Conservation (phyloP, 768 basidiomycete genomes). For the Vararia minispora region DNA sequence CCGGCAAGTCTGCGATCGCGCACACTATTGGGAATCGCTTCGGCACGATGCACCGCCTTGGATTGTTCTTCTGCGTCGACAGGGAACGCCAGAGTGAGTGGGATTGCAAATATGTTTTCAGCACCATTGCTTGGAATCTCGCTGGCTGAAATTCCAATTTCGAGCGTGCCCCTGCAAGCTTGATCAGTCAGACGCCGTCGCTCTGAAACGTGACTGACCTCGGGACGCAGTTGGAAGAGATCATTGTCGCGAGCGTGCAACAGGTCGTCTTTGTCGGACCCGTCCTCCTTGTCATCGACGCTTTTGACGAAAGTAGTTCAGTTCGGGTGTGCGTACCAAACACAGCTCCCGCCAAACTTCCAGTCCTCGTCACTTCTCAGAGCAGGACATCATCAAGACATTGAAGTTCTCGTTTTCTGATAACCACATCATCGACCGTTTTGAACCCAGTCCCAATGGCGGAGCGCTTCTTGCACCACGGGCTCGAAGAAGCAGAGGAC, state of each 20-base stretch:
- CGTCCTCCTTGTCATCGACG: slow-evolving; percentile 12
- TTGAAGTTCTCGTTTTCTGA: slow-evolving; percentile 5
- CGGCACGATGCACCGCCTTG: slow-evolving; percentile 7
- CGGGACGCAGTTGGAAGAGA: slow-evolving; percentile 10
- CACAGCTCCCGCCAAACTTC: too few species aligned
- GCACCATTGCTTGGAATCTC: slow-evolving; percentile 10
- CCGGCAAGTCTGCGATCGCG: slow-evolving; percentile 12
- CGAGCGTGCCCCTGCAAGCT: slow-evolving; percentile 7
- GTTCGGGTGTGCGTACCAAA: too few species aligned
- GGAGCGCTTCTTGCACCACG: too few species aligned
- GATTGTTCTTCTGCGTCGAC: slow-evolving; percentile 15
- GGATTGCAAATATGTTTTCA: slow-evolving; percentile 3
- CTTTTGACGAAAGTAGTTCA: slow-evolving; percentile 12
- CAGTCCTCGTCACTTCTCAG: slow-evolving; percentile 5
- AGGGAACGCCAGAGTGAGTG: slow-evolving; percentile 10
- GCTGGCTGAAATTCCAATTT: too few species aligned
- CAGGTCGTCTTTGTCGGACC: slow-evolving; percentile 1
- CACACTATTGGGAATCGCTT: slow-evolving; percentile 12
- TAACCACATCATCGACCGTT: slow-evolving; percentile 12
- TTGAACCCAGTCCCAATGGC: slow-evolving; percentile 5
- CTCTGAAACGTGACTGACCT: slow-evolving; percentile 4
- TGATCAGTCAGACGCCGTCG: slow-evolving; percentile 3
- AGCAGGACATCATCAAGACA: slow-evolving; percentile 3
- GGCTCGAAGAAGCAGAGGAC: too few species aligned
- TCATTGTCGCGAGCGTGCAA: slow-evolving; percentile 7